A percentile compares a stretch with the other conserved stretches of the same genome.
Conservation (phyloP, 139 green algal species). For the Coelastrella sp. region DNA sequence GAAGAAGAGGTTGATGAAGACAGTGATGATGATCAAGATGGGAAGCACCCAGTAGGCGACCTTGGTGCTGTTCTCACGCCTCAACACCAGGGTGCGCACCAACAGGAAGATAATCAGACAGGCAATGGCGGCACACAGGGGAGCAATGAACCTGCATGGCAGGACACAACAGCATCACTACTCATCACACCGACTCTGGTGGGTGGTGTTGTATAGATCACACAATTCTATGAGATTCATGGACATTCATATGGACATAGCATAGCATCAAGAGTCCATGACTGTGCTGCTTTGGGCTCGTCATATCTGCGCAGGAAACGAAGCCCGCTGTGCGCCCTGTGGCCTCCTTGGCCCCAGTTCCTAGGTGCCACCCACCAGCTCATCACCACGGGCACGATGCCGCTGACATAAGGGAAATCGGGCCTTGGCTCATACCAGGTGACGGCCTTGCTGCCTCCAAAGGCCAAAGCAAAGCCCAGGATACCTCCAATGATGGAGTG, state of each 20-base stretch:
- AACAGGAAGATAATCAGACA: constrained; percentile 58
- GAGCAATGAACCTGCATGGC: constrained; percentile 57
- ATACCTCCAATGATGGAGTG: constrained; percentile 69
- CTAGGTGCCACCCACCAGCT: background rate
- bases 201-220: no score
- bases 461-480: constrained; percentile 62
- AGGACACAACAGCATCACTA: background rate
- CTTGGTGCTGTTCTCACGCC: constrained; percentile 54
- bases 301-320: no score
- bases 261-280: no score
- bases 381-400: background rate
- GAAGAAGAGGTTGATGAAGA: constrained; percentile 41
- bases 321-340: no score
- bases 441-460: constrained; percentile 47
- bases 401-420: constrained; percentile 54
- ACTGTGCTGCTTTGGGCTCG: no score
- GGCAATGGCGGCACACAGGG: constrained; percentile 52
- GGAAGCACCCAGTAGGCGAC: constrained; percentile 64
- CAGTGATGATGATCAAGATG: constrained; percentile 52
- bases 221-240: no score
- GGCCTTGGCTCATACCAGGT: constrained; percentile 47
- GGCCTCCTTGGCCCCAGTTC: no score
- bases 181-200: no score
- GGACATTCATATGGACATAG: background rate
- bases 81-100: constrained; percentile 56